These are phyloP conservation scores for Edaphochlamys debaryana DNA, from an alignment of 139 green algal genomes.

Conservation along the genomic window DNA sequence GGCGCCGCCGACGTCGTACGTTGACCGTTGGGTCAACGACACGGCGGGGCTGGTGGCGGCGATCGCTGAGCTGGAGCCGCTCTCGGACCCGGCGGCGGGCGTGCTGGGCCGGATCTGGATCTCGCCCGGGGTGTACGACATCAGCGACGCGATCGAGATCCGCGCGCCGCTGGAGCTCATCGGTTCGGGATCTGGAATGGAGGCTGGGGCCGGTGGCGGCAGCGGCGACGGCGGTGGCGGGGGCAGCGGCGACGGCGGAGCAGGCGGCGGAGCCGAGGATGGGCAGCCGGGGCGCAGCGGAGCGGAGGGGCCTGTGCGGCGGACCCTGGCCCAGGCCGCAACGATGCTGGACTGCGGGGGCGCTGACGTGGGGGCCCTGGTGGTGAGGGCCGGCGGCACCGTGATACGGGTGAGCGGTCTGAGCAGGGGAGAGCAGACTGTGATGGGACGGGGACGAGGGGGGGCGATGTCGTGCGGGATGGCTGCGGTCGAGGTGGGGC, in stretches of 20 bases:
- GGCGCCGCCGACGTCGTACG: neutral
- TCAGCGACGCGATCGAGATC: neutral
- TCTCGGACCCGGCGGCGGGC: neutral
- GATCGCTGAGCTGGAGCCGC: neutral
- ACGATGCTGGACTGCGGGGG: conserved; percentile 3
- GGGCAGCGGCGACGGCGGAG: neutral
- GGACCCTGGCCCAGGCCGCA: neutral
- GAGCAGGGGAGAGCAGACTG: too few relatives aligned
- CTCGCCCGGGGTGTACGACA: neutral
- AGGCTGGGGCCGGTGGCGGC: neutral
- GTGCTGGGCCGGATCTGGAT: neutral
- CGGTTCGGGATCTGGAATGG: neutral
- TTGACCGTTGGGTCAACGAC: neutral
- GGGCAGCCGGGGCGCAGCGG: too few relatives aligned
- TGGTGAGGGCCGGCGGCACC: neutral
- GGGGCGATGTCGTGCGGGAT: too few relatives aligned
- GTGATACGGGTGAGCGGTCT: too few relatives aligned
- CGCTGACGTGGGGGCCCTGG: neutral
- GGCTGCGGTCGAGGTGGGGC: too few relatives aligned
- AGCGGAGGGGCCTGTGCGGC: neutral
- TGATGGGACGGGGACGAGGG: too few relatives aligned
- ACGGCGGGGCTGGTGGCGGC: neutral
- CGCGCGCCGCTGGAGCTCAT: neutral
- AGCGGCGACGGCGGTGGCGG: too few relatives aligned
- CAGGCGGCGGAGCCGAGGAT: too few relatives aligned